Conservation (phyloP, 495 filamentous ascomycete genomes). For the Tuber indicum region DNA sequence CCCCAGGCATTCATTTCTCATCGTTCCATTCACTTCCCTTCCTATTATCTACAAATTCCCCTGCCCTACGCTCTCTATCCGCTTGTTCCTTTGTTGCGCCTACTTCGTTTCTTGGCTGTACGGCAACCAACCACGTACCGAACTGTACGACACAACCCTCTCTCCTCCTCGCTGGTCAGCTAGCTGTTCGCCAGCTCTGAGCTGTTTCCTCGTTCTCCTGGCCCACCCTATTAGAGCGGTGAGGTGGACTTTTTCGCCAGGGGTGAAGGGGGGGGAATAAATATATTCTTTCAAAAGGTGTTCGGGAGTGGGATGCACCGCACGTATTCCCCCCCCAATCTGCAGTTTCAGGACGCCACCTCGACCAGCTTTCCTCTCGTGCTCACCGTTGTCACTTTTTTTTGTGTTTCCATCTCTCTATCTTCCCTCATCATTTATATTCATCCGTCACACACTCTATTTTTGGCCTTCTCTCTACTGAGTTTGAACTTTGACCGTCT, state of each 20-base stretch:
- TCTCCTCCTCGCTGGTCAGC: not conserved
- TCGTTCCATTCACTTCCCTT: not conserved
- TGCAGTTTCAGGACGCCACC: slow-evolving; percentile 18
- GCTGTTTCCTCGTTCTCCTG: slow-evolving; percentile 6
- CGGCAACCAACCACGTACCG: slow-evolving; percentile 4
- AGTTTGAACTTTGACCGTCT: not conserved
- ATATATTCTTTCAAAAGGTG: not conserved
- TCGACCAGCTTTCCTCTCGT: slow-evolving; percentile 14
- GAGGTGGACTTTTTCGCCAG: not conserved
- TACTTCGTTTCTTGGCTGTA: not conserved
- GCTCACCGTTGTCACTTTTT: slow-evolving; percentile 18
- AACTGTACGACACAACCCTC: not conserved
- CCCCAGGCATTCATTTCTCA: not conserved
- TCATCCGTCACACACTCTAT: slow-evolving; percentile 14
- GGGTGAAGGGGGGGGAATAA: not conserved
- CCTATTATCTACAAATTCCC: not conserved
- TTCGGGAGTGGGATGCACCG: slow-evolving; percentile 5
- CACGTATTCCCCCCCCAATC: slow-evolving; percentile 16
- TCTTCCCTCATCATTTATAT: slow-evolving; percentile 1
- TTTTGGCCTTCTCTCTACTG: slow-evolving; percentile 8
- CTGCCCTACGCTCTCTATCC: not conserved
- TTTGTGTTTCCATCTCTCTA: slow-evolving; percentile 8
- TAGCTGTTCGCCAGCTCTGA: slow-evolving; percentile 2
- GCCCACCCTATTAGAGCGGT: not conserved
- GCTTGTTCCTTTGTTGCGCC: slow-evolving; percentile 2